Evolutionary conservation across 208 protist species (phyloP).

Genomic region (Jaenimonas drosophilae): DNA sequence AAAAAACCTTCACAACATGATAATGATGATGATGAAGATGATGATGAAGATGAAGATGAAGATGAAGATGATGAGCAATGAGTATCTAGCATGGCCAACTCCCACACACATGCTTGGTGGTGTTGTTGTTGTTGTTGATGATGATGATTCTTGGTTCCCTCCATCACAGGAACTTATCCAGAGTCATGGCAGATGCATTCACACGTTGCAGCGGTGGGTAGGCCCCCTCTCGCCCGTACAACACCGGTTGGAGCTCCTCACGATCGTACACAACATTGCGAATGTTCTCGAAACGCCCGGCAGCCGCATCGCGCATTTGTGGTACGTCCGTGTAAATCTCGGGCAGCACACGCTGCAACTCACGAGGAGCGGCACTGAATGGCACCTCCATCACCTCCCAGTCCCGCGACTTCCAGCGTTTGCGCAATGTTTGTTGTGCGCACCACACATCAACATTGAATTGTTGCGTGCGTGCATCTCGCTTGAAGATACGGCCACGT

Average conservation of each 20-base stretch:
- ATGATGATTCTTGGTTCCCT: background rate
- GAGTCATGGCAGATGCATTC: constrained; percentile 45
- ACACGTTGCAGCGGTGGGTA: constrained; percentile 54
- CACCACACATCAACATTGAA: constrained; percentile 87
- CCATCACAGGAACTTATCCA: constrained; percentile 67
- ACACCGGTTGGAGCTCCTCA: constrained; percentile 48
- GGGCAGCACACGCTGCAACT: constrained; percentile 78
- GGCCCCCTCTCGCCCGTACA: constrained; percentile 40
- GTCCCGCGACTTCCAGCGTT: constrained; percentile 82
- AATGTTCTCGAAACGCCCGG: constrained; percentile 69
- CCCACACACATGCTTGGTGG: background rate
- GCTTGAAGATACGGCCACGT: constrained; percentile 71
- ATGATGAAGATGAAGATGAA: constrained; percentile 1
- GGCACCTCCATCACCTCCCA: constrained; percentile 86
- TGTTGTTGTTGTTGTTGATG: background rate
- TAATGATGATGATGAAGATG: constrained; percentile 6
- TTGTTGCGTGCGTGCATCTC: constrained; percentile 56
- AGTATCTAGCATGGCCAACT: background rate
- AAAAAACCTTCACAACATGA: background rate
- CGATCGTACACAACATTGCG: constrained; percentile 76
- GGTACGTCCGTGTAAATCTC: constrained; percentile 86
- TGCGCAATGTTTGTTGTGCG: constrained; percentile 82
- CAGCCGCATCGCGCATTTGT: constrained; percentile 41
- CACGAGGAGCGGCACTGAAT: constrained; percentile 58
- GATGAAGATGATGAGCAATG: background rate